These are phyloP conservation scores for Grigorovia humatica DNA, from an alignment of 805 yeast species.

Conservation along the genomic window DNA sequence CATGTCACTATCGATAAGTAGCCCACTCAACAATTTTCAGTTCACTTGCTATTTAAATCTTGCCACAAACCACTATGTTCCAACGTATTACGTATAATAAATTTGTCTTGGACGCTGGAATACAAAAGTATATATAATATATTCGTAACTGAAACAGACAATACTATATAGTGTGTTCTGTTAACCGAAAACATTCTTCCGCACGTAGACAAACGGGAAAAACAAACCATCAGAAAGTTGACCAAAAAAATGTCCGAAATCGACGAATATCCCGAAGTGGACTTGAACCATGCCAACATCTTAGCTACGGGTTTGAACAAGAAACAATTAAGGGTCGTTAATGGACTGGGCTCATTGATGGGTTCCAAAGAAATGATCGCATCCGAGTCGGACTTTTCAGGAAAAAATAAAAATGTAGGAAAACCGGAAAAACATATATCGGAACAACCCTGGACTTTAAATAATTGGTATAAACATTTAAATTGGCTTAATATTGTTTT, in stretches of 20 bases:
- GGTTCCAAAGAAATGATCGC: slow-evolving; percentile 66
- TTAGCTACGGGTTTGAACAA: slow-evolving; percentile 77
- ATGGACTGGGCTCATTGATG: slow-evolving; percentile 73
- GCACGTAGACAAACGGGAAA: no score
- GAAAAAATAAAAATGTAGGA: neutral
- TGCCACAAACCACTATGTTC: no score
- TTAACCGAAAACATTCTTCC: no score
- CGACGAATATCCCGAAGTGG: slow-evolving; percentile 30
- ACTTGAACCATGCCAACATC: slow-evolving; percentile 61
- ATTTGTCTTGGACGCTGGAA: no score
- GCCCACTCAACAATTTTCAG: no score
- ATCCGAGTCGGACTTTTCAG: slow-evolving; percentile 9
- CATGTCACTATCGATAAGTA: no score
- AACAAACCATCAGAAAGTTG: no score
- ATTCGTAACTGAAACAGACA: no score
- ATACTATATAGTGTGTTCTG: no score
- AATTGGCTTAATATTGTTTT: slow-evolving; percentile 69
- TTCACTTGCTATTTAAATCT: no score
- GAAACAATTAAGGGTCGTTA: slow-evolving; percentile 59
- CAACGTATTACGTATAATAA: no score
- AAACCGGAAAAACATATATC: slow-evolving; percentile 56
- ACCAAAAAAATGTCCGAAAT: neutral
- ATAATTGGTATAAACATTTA: slow-evolving; percentile 64
- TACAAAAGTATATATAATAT: no score
- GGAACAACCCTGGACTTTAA: slow-evolving; percentile 66